Conservation (phyloP, 257 asterid species). For the Plantago ovata region DNA sequence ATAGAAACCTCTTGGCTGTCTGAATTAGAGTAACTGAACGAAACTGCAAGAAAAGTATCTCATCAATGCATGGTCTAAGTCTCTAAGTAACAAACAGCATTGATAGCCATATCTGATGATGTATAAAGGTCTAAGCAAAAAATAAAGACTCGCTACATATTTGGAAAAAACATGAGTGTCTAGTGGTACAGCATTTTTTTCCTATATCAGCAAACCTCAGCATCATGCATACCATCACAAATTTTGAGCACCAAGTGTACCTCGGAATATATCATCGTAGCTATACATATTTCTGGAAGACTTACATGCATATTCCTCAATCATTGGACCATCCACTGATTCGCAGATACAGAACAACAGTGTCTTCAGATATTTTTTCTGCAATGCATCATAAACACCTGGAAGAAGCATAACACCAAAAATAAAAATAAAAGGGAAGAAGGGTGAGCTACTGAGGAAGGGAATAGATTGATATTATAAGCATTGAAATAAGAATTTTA, state of each 20-base stretch:
- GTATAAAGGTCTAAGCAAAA: slow-evolving; percentile 13
- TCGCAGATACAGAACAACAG: slow-evolving; percentile 85
- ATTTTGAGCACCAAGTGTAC: slow-evolving; percentile 9
- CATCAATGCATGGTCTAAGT: slow-evolving; percentile 23
- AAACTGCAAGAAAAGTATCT: slow-evolving; percentile 48
- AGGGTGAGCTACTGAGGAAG: slow-evolving; percentile 15
- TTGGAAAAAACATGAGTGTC: not conserved
- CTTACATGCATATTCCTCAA: slow-evolving; percentile 93
- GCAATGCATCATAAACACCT: slow-evolving; percentile 96
- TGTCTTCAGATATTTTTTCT: slow-evolving; percentile 86
- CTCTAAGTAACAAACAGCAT: not conserved
- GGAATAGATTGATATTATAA: slow-evolving; percentile 13
- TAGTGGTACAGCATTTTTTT: not conserved
- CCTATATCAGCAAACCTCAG: not conserved
- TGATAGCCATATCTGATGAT: slow-evolving; percentile 13
- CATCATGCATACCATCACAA: slow-evolving; percentile 4
- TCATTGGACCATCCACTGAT: slow-evolving; percentile 76
- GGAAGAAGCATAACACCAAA: slow-evolving; percentile 16
- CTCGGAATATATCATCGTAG: slow-evolving; percentile 1
- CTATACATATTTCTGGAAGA: slow-evolving; percentile 15
- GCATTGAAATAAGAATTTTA: slow-evolving; percentile 6
- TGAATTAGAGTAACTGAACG: slow-evolving; percentile 77
- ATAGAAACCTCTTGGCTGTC: slow-evolving; percentile 87
- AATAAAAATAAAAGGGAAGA: slow-evolving; percentile 2
- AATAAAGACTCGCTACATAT: not conserved